These are phyloP conservation scores for Venturia aucupariae DNA, from an alignment of 2,329 filamentous ascomycete species.

Conservation along the genomic window DNA sequence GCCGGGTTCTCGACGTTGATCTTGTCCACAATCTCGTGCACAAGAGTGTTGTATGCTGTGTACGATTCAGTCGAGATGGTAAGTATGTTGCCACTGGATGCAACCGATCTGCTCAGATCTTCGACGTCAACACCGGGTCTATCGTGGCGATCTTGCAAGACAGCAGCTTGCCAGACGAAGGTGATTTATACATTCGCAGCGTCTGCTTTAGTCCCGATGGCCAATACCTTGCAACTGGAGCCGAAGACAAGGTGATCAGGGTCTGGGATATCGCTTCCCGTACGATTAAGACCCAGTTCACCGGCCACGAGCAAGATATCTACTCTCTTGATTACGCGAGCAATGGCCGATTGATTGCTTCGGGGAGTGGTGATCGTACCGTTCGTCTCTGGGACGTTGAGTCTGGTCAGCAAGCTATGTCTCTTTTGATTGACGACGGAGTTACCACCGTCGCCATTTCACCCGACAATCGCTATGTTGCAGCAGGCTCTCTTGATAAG, in stretches of 20 bases:
- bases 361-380: conserved; percentile 87
- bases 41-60: conserved; percentile 96
- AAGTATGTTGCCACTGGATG: conserved; percentile 95
- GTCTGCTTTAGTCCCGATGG: conserved; percentile 98
- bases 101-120: conserved; percentile 98
- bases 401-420: conserved; percentile 69
- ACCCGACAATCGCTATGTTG: conserved; percentile 86
- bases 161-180: conserved; percentile 73
- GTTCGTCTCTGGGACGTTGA: conserved; percentile 96
- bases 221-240: conserved; percentile 85
- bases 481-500: conserved; percentile 92
- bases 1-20: conserved; percentile 84
- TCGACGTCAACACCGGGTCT: conserved; percentile 78
- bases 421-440: conserved; percentile 87
- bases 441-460: conserved; percentile 97
- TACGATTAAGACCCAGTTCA: conserved; percentile 83
- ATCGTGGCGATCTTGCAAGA: conserved; percentile 89
- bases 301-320: conserved; percentile 97
- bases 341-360: conserved; percentile 89
- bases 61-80: conserved; percentile 90
- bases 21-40: conserved; percentile 87
- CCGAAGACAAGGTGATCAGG: conserved; percentile 93
- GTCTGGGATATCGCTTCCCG: conserved; percentile 88
- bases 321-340: conserved; percentile 93
- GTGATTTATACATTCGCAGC: conserved; percentile 92